Conservation (phyloP, 768 basidiomycete species). For the Pleurotus giganteus region DNA sequence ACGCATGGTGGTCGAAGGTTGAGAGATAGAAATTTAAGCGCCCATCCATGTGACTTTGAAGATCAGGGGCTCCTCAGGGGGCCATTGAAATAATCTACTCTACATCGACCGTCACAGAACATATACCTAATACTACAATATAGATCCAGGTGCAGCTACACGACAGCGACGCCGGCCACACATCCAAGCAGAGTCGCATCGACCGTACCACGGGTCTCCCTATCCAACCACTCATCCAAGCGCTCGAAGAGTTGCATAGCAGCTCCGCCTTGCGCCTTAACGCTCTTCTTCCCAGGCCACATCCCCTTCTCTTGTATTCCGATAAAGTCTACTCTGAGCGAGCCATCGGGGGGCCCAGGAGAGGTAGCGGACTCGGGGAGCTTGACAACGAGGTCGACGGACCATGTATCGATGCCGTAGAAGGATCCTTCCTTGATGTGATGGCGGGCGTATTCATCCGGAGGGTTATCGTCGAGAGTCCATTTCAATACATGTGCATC, state of each 20-base stretch:
- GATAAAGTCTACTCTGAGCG: conserved; percentile 68
- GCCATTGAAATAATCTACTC: no score
- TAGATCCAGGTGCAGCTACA: no score
- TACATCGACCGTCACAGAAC: no score
- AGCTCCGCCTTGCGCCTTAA: conserved; percentile 47
- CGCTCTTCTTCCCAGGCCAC: conserved; percentile 71
- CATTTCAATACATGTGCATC: conserved; percentile 87
- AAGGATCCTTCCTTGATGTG: conserved; percentile 92
- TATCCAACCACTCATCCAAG: conserved; percentile 74
- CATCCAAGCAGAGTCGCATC: conserved; percentile 71
- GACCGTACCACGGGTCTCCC: conserved; percentile 58
- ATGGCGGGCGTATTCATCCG: conserved; percentile 72
- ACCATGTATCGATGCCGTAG: conserved; percentile 73
- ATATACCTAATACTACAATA: no score
- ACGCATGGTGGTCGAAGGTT: neutral
- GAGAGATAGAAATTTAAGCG: no score
- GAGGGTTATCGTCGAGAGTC: conserved; percentile 80
- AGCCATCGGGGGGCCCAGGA: conserved; percentile 19
- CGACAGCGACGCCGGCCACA: conserved; percentile 55
- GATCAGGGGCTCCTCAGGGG: no score
- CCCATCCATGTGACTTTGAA: no score
- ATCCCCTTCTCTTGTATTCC: conserved; percentile 82
- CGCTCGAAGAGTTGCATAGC: conserved; percentile 74
- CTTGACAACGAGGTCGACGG: conserved; percentile 69
- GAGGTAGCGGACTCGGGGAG: conserved; percentile 29